phyloP scores from a whole-genome alignment of 352 stramenopile species.

The Plasmopara viticola region DNA sequence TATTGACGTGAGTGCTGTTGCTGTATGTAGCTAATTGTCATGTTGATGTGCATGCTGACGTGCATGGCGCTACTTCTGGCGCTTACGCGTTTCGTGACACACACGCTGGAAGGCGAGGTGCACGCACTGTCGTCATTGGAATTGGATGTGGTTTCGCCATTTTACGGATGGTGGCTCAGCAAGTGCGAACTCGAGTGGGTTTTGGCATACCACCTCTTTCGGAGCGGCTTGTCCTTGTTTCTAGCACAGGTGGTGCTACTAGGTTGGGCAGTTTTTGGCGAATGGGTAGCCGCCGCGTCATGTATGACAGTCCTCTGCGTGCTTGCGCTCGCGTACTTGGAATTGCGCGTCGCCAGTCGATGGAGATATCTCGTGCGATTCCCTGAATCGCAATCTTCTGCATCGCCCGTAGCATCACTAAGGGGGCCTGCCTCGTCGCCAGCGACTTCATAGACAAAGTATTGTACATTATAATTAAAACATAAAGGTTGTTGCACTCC shows the following conservation, averaged over 20 bases:
- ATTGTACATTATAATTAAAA: no score
- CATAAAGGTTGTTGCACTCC: no score
- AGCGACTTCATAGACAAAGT: constrained; percentile 15
- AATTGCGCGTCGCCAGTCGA: constrained; percentile 51
- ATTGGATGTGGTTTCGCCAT: constrained; percentile 67
- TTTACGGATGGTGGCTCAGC: constrained; percentile 65
- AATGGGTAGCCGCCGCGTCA: constrained; percentile 36
- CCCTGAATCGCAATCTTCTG: constrained; percentile 23
- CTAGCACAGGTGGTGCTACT: constrained; percentile 51
- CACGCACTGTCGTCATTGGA: constrained; percentile 44
- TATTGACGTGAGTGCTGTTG: constrained; percentile 5
- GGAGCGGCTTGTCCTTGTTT: constrained; percentile 46
- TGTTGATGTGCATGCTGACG: constrained; percentile 72
- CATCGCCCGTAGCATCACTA: constrained; percentile 9
- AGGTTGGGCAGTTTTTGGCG: constrained; percentile 53
- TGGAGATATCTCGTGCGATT: constrained; percentile 73
- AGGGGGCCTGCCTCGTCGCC: neutral
- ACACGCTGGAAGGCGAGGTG: constrained; percentile 66
- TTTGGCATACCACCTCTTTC: constrained; percentile 60
- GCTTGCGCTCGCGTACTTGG: constrained; percentile 46
- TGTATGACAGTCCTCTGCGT: constrained; percentile 46
- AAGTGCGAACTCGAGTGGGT: constrained; percentile 72
- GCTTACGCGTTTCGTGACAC: constrained; percentile 67
- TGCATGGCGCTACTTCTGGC: constrained; percentile 63
- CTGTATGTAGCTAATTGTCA: constrained; percentile 54